Evolutionary conservation across 75 land plant genomes (phyloP).

Genomic region (Sequoiadendron giganteum): DNA sequence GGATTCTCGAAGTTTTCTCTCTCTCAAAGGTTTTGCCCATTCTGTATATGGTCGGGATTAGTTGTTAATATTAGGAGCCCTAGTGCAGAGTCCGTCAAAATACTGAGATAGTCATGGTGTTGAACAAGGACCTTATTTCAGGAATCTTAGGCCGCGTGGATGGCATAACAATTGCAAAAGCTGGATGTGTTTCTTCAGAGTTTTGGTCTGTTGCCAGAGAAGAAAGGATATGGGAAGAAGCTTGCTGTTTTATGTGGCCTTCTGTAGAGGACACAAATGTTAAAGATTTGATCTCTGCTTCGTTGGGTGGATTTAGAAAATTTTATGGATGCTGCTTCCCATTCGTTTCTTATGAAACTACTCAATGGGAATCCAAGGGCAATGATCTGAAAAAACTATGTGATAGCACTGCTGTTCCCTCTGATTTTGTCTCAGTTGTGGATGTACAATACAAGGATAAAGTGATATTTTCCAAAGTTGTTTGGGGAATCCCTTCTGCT

Average conservation of each 20-base stretch:
- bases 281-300: conserved; percentile 30
- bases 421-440: conserved; percentile 1
- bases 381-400: not conserved
- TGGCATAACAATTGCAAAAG: conserved; percentile 66
- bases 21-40: no score
- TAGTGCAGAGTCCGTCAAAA: no score
- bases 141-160: conserved; percentile 73
- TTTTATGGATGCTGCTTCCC: conserved; percentile 32
- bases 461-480: not conserved
- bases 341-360: not conserved
- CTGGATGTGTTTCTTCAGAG: conserved; percentile 57
- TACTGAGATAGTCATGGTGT: not conserved
- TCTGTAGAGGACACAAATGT: conserved; percentile 57
- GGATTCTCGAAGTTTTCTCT: not conserved
- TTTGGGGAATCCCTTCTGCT: not conserved
- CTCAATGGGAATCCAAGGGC: no score
- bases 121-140: conserved; percentile 61
- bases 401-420: not conserved
- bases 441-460: not conserved
- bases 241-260: conserved; percentile 68
- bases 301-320: conserved; percentile 68
- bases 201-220: conserved; percentile 46
- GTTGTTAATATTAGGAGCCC: not conserved
- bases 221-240: conserved; percentile 70
- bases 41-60: no score